phyloP scores from a whole-genome alignment of 1,284 basidiomycete genomes.

The Tausonia pullulans region DNA sequence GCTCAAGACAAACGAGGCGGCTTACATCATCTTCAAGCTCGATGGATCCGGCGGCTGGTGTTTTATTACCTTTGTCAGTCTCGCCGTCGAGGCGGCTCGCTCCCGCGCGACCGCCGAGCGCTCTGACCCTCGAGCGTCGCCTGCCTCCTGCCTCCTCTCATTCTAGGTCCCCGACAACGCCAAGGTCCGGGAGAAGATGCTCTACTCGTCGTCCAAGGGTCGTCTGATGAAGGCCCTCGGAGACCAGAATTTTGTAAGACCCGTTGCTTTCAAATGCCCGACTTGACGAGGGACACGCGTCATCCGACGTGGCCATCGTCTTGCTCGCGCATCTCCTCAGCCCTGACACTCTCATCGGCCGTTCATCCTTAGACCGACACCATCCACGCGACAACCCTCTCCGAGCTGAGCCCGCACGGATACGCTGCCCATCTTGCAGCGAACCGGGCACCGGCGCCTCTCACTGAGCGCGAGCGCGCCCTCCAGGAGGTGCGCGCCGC shows the following conservation, averaged over 20 bases:
- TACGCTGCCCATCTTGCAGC: constrained; percentile 12
- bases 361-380: constrained; percentile 9
- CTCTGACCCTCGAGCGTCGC: neutral
- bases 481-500: constrained; percentile 6
- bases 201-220: constrained; percentile 15
- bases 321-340: neutral
- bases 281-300: too few relatives aligned
- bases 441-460: constrained; percentile 6
- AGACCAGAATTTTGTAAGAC: constrained; percentile 9
- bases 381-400: constrained; percentile 10
- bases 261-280: neutral
- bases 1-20: neutral
- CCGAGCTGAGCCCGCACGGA: constrained; percentile 9
- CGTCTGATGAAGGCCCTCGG: constrained; percentile 14
- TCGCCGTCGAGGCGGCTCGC: neutral
- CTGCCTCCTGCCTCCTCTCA: neutral
- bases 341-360: neutral
- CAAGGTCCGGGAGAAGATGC: constrained; percentile 17
- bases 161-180: constrained; percentile 12
- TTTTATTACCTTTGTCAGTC: constrained; percentile 14
- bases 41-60: constrained; percentile 7
- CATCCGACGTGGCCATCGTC: neutral
- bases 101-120: neutral
- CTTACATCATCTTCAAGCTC: constrained; percentile 9
- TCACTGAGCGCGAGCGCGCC: constrained; percentile 14